Evolutionary conservation across 2,329 filamentous ascomycete species (phyloP).

Genomic region (Trichoderma arundinaceum): DNA sequence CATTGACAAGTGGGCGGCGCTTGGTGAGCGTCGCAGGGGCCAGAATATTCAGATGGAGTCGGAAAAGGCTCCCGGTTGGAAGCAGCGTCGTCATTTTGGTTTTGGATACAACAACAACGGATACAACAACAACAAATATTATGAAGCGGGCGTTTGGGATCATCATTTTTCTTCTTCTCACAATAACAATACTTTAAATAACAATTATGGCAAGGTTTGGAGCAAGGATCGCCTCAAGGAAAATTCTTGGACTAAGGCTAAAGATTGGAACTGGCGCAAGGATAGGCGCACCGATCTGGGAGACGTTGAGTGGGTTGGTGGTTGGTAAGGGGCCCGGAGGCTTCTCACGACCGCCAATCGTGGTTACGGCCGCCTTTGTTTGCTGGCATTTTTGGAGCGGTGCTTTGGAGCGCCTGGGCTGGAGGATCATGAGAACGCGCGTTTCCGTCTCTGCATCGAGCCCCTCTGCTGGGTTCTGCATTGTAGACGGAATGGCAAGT

Average conservation of each 20-base stretch:
- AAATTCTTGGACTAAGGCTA: constrained; percentile 62
- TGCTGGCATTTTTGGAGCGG: constrained; percentile 10
- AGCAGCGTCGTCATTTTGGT: constrained; percentile 56
- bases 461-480: constrained; percentile 5
- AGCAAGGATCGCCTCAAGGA: constrained; percentile 57
- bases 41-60: constrained; percentile 58
- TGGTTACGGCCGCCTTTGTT: constrained; percentile 55
- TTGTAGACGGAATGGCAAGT: constrained; percentile 9
- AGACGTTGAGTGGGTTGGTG: constrained; percentile 93
- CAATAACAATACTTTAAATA: constrained; percentile 40
- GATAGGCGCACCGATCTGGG: constrained; percentile 71
- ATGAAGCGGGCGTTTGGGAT: constrained; percentile 57
- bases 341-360: constrained; percentile 59
- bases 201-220: constrained; percentile 41
- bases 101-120: constrained; percentile 53
- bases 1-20: constrained; percentile 85
- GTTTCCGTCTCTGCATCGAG: constrained; percentile 24
- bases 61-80: constrained; percentile 57
- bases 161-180: constrained; percentile 51
- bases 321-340: constrained; percentile 66
- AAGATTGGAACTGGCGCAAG: constrained; percentile 67
- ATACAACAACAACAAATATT: constrained; percentile 51
- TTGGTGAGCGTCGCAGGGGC: constrained; percentile 83
- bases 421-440: neutral
- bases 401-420: constrained; percentile 10